Base-by-base conservation (phyloP, 2,329 filamentous ascomycete species). In the Fusarium poae region DNA sequence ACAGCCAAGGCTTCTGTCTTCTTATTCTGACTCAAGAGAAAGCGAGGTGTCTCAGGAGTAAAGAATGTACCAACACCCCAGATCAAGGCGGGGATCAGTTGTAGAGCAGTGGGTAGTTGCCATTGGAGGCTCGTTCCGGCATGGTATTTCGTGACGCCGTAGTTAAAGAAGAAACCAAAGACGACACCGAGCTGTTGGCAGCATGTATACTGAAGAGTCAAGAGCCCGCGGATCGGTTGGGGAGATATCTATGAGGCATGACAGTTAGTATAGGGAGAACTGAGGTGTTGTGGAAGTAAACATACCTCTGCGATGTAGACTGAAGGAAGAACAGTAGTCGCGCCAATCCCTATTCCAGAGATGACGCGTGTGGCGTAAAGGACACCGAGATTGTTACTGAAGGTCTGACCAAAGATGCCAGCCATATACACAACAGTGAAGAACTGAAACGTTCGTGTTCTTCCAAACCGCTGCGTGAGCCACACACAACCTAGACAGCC, bases 161-260 rank as follows among this genome's bases (percentile, higher is more conserved):
- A 79, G 52, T 79, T 79, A 37, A 77, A 65, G 50, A 79, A 79
- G 49, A 79, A 77, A 2, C 76, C 75, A n/a, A 77, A 76, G 5
- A 77, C 75, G 9, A 77, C 75, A 5, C 75, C 71, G 10, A 78
- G 74, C 21, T 78, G 77, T 16, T 78, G 76, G 10, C 76, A 78
- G 57, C 75, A 77, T 1, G 75, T 75, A 32, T 78, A 78, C 21
- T 78, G 76, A 0, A 78, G 66, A 0, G 74, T 78, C 4, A 78
- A 11, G 2, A 78, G 72, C 7, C 77, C 76, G 1, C 77, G 71
- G 7, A 78, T 78, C 1, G 74, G 74, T 3, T 67, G 59, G 0
- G 74, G 72, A 0, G 73, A 70, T 13, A 76, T 76, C 74, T 71
- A 6, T 6, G 6, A 7, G 0, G 11, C 0, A 8, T 0, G 5